Base-by-base conservation (phyloP, 345 rosid genomes). In the Moricandia moricandioides region DNA sequence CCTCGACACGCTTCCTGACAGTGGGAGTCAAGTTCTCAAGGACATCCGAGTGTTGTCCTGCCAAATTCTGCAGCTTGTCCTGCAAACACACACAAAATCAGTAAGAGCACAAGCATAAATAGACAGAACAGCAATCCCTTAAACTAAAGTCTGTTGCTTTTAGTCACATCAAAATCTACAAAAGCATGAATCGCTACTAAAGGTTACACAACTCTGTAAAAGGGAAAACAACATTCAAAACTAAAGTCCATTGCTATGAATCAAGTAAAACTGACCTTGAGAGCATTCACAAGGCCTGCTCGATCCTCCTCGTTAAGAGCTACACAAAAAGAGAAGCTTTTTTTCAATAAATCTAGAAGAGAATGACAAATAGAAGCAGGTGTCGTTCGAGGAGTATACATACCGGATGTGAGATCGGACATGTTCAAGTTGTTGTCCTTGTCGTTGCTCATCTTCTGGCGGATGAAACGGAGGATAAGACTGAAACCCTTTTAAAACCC, bases 1-100 rank as follows among this genome's bases (percentile, higher is more conserved):
- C 82, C 71, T 92, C 97, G 1, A 90, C 99, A 33, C 99, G 98
- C 18, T 92, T 87, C 84, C 91, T 86, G 62, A 91, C 90, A 16
- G 5, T 21, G 0, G 92, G 93, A 2, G 85, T 33, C 57, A 95
- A 77, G 59, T 51, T 88, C 87, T 88, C 97, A 24, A 95, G 85
- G 52, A 88, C 77, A 74, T 87, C 96, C 27, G 88, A 51, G 75
- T 91, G 92, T 71, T 85, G 87, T 4, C 93, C 96, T 57, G 92
- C 95, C 70, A 94, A 82, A 75, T 62, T 86, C 78, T 91, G 91
- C 39, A 91, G 84, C 82, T 94, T 88, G 74, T 85, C 81, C 95
- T 94, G 82, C 85, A 79, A 13, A 65, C 45, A 55, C 3, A 54
- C 6, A 63, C 37, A 8, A 7, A 21, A 21, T 21, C 24, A 21